Percentiles rank a stretch among this genome's conserved stretches.
phyloP scores from a whole-genome alignment of 495 filamentous ascomycete genomes.

The Talaromyces wortmannii region DNA sequence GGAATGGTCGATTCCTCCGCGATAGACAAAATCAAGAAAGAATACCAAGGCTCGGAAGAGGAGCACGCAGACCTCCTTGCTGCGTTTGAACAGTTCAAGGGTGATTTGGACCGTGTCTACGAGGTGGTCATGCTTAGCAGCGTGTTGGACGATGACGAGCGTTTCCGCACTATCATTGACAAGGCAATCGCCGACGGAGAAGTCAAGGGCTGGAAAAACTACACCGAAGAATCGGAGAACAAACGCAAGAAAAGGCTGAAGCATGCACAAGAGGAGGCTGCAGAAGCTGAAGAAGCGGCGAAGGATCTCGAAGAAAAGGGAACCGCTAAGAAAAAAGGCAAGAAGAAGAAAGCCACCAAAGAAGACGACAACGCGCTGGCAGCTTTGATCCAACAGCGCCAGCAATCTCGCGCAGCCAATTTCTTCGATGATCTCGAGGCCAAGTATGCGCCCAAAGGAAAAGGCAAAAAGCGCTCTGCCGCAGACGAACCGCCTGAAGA shows the following conservation, averaged over 20 bases:
- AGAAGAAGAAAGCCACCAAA: conserved; percentile 20
- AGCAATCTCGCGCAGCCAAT: conserved; percentile 36
- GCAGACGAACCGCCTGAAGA: conserved; percentile 24
- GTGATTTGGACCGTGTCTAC: conserved; percentile 71
- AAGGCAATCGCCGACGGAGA: conserved; percentile 64
- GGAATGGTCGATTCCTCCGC: conserved; percentile 61
- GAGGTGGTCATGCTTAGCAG: conserved; percentile 79
- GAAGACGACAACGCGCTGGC: conserved; percentile 39
- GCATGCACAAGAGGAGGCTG: conserved; percentile 55
- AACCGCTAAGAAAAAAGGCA: conserved; percentile 16
- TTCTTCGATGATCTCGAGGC: conserved; percentile 67
- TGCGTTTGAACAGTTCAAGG: conserved; percentile 64
- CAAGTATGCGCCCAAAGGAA: conserved; percentile 52
- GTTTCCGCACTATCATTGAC: conserved; percentile 75
- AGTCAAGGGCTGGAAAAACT: conserved; percentile 58
- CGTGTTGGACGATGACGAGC: conserved; percentile 76
- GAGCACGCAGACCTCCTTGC: conserved; percentile 68
- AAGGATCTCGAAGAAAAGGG: conserved; percentile 62
- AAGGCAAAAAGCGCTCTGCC: conserved; percentile 17
- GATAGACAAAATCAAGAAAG: conserved; percentile 62
- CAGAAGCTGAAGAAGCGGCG: conserved; percentile 65
- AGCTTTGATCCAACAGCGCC: conserved; percentile 52
- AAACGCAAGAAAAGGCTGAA: conserved; percentile 57
- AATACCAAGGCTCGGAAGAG: conserved; percentile 85
- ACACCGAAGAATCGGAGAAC: conserved; percentile 62